Conservation (phyloP, 2,329 filamentous ascomycete genomes). For the Penicillium sp. region DNA sequence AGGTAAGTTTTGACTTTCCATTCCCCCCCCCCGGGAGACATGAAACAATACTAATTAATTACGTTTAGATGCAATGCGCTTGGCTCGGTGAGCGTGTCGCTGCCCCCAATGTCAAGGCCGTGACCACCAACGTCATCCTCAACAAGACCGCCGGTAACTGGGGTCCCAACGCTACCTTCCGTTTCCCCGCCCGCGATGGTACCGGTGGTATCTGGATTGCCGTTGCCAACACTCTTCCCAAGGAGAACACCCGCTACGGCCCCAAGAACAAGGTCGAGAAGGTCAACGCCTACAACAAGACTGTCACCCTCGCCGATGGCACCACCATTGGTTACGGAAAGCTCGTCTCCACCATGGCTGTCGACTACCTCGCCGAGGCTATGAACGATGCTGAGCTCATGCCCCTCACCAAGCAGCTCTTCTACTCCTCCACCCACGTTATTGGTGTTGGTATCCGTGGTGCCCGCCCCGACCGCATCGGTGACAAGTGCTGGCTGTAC, state of each 20-base stretch:
- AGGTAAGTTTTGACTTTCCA: conserved; percentile 60
- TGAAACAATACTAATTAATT: conserved; percentile 7
- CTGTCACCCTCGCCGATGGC: conserved; percentile 77
- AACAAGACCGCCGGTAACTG: conserved; percentile 96
- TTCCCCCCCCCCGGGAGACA: not conserved
- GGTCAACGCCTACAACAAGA: conserved; percentile 82
- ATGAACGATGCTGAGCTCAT: conserved; percentile 87
- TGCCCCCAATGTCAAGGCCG: conserved; percentile 89
- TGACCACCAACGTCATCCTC: conserved; percentile 91
- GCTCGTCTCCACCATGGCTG: conserved; percentile 93
- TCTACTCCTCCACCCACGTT: conserved; percentile 96
- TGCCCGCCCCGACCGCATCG: conserved; percentile 86
- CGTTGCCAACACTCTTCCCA: conserved; percentile 86
- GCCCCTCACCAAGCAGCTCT: conserved; percentile 81
- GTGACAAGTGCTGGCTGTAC: conserved; percentile 99
- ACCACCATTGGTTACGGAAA: conserved; percentile 87
- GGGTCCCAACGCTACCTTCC: conserved; percentile 98
- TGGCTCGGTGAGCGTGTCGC: conserved; percentile 99
- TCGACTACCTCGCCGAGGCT: conserved; percentile 80
- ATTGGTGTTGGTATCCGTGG: conserved; percentile 94
- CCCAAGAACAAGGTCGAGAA: conserved; percentile 79
- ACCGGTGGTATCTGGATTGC: conserved; percentile 99
- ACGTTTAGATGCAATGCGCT: conserved; percentile 85
- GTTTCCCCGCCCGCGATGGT: conserved; percentile 91
- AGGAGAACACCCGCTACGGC: conserved; percentile 89